These are phyloP conservation scores for Phytopythium helicoides DNA, from an alignment of 352 stramenopile species.

Conservation along the genomic window DNA sequence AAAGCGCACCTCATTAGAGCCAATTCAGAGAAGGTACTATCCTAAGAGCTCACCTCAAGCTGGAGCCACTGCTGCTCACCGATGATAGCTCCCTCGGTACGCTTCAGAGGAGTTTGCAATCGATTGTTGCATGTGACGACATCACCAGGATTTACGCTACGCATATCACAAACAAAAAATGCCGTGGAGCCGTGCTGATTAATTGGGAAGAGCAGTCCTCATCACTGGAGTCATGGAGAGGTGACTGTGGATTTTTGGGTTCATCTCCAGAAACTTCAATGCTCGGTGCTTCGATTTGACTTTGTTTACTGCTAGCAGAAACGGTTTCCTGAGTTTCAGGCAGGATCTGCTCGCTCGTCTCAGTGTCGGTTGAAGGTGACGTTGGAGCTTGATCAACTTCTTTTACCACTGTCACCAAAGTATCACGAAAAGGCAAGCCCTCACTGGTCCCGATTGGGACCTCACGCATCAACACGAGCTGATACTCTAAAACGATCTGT, in stretches of 20 bases:
- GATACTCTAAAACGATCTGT: slow-evolving; percentile 53
- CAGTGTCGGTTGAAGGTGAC: no score
- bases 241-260: neutral
- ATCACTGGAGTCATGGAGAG: neutral
- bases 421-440: no score
- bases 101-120: slow-evolving; percentile 38
- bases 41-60: slow-evolving; percentile 40
- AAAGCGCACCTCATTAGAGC: no score
- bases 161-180: slow-evolving; percentile 70
- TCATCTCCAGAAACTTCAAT: no score
- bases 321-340: no score
- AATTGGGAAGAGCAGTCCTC: slow-evolving; percentile 23
- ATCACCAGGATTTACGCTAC: slow-evolving; percentile 23
- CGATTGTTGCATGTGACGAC: slow-evolving; percentile 68
- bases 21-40: no score
- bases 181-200: slow-evolving; percentile 45
- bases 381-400: no score
- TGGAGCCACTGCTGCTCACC: slow-evolving; percentile 63
- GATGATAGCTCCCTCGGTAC: slow-evolving; percentile 58
- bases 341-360: no score
- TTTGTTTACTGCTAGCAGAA: no score
- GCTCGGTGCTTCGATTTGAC: no score
- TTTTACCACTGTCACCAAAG: no score
- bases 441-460: neutral
- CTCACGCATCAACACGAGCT: slow-evolving; percentile 36